Evolutionary conservation across 176 grass and related monocot genomes (phyloP), one percentile per base, ranked within the genome.

Genomic region (Secale cereale): DNA sequence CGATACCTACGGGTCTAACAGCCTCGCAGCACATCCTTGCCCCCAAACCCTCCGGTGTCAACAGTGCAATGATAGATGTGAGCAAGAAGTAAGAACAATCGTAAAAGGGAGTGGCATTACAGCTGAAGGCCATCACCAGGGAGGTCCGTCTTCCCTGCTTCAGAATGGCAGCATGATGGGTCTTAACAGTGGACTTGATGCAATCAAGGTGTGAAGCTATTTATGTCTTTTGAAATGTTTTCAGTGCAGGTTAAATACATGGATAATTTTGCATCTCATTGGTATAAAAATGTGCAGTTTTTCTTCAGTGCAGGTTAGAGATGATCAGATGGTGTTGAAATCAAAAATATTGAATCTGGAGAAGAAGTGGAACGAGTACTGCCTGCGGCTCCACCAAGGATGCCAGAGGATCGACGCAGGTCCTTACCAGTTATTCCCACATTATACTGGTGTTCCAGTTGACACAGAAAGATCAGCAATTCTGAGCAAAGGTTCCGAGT

Each of bases 311-410:
- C 93, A 94, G 97, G 90, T 45, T 85, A 87, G 89, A 88, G 97
- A 91, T 85, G 90, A 89, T 89, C 89, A 89, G 74, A 79, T 86
- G 81, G 78, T 92, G 25, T 77, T 94, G 76, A 91, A 96, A 68
- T 83, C 90, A 23, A 94, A 96, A 82, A 76, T 91, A 23, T 17
- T 81, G 52, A 89, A 99, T 83, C 76, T 99, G 20, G 84, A 91
- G 64, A 96, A 94, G 82, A 95, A 95, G 33, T 94, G 97, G 91
- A 94, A 86, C 3, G 93, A 92, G 17, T 89, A 91, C 76, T 92
- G 97, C 61, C 69, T 91, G 65, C 74, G 50, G 13, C 70, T 85
- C 46, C 91, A 94, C 46, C 82, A 79, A 83, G 82, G 45, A 36
- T 73, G 45, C 69, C 89, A 83, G 81, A 91, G 76, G 83, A 82